Evolutionary conservation across 345 rosid species (phyloP).

Genomic region (Anastatica hierochuntica): DNA sequence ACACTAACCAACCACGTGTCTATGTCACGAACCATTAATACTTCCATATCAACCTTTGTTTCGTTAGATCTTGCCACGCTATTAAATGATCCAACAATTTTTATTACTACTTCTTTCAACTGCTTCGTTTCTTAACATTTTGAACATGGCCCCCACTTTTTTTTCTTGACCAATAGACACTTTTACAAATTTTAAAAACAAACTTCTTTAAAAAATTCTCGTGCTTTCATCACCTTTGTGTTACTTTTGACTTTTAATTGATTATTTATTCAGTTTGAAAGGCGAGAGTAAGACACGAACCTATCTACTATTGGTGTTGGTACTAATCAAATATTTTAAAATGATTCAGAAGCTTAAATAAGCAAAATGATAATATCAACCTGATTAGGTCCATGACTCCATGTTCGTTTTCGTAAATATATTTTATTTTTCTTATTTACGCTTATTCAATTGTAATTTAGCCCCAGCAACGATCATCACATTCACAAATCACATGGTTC

Average conservation of each 20-base stretch:
- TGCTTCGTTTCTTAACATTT: conserved; percentile 10
- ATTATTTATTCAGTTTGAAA: not conserved
- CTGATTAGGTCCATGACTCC: too few species aligned
- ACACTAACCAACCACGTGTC: conserved; percentile 24
- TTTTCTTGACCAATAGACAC: not conserved
- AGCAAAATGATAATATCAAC: not conserved
- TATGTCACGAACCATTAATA: not conserved
- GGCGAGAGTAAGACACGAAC: conserved; percentile 15
- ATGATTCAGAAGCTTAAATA: not conserved
- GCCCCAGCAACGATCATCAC: conserved; percentile 13
- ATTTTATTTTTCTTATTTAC: not conserved
- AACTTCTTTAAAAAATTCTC: not conserved
- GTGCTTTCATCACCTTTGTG: not conserved
- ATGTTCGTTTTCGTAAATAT: too few species aligned
- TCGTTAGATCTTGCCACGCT: conserved; percentile 17
- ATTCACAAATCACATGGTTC: conserved; percentile 17
- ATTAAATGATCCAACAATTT: not conserved
- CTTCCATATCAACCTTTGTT: too few species aligned
- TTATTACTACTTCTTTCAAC: conserved; percentile 2
- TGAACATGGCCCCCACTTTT: conserved; percentile 22
- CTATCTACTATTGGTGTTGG: not conserved
- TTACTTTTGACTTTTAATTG: conserved; percentile 8
- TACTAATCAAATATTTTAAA: not conserved
- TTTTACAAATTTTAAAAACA: too few species aligned
- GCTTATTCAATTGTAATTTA: conserved; percentile 10